Evolutionary conservation across 768 basidiomycete genomes (phyloP).

Genomic region (Ramaria sp.): DNA sequence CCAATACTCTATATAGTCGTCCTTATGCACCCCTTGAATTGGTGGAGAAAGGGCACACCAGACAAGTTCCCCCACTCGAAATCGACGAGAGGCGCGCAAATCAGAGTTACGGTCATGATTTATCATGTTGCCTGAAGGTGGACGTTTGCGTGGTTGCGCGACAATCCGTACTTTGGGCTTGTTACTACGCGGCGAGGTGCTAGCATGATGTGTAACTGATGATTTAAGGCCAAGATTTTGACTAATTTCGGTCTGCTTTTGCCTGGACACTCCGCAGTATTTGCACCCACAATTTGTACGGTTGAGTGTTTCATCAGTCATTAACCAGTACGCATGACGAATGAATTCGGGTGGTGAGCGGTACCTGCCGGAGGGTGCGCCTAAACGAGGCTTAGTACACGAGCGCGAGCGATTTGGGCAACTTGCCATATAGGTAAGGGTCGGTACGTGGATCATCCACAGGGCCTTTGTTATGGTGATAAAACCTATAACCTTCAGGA

Average conservation of each 20-base stretch:
- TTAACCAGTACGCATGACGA: constrained; percentile 75
- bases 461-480: constrained; percentile 63
- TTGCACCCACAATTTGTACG: constrained; percentile 57
- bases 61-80: constrained; percentile 57
- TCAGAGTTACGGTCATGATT: constrained; percentile 49
- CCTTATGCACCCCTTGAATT: constrained; percentile 29
- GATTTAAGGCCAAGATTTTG: constrained; percentile 39
- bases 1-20: constrained; percentile 55
- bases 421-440: constrained; percentile 63
- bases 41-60: constrained; percentile 51
- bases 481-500: constrained; percentile 61
- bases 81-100: constrained; percentile 54
- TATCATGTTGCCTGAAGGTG: constrained; percentile 4
- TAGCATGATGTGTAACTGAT: constrained; percentile 12
- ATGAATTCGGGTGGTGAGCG: constrained; percentile 80
- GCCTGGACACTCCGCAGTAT: constrained; percentile 47
- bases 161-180: constrained; percentile 9
- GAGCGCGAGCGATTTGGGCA: background rate
- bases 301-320: constrained; percentile 37
- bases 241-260: constrained; percentile 54
- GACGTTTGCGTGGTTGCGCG: constrained; percentile 10
- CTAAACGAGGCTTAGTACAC: constrained; percentile 13
- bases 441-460: constrained; percentile 50
- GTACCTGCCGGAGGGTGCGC: constrained; percentile 43
- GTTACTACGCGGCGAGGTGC: background rate